Base-by-base conservation (phyloP, 805 yeast genomes). In the Wickerhamiella parazyma region DNA sequence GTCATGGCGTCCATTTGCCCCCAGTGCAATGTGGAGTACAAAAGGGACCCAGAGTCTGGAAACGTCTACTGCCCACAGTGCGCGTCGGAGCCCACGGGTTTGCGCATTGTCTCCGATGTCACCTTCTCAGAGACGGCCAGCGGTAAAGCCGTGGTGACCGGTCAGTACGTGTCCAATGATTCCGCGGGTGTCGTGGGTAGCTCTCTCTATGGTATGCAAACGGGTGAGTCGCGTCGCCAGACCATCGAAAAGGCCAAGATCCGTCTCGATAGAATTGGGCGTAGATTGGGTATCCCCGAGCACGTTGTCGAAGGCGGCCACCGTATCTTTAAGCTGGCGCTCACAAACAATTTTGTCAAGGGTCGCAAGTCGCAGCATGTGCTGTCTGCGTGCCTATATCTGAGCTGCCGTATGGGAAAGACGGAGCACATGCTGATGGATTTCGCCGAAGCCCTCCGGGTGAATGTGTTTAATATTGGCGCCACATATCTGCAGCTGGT, bases 331-430 rank as follows among this genome's bases (percentile, higher is more conserved):
- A 78, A 78, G 51, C 66, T 86, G 44, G 97, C 97, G 0, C 67
- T 93, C 22, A 72, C 85, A 2, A 73, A 80, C 50, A 87, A 86
- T 58, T 91, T 91, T 59, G 97, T 91, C 19, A 95, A 89, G 60
- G 99, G 99, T n/a, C 71, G 99, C 54, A 67, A 91, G 49, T 85
- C 96, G 2, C 96, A 87, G 58, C 87, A 89, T 57, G 97, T 91
- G 3, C 77, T 87, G 44, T 94, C 95, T 0, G 86, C 97, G 0
- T 91, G 99, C 64, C 69, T 91, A 26, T 91, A 91, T 58, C 76
- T 91, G 38, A 95, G 97, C 0, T 91, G 99, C 61, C 77, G 98
- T 56, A 80, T 78, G 58, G 89, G 80, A 55, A 73, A 75, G 59
- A 87, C 97, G 0, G 91, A 81, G 53, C 96, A 89, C 58, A 86